Percentiles rank a stretch among this genome's conserved stretches.
phyloP scores from a whole-genome alignment of 192 early-diverging fungal genomes.

The Spizellomyces punctatus region DNA sequence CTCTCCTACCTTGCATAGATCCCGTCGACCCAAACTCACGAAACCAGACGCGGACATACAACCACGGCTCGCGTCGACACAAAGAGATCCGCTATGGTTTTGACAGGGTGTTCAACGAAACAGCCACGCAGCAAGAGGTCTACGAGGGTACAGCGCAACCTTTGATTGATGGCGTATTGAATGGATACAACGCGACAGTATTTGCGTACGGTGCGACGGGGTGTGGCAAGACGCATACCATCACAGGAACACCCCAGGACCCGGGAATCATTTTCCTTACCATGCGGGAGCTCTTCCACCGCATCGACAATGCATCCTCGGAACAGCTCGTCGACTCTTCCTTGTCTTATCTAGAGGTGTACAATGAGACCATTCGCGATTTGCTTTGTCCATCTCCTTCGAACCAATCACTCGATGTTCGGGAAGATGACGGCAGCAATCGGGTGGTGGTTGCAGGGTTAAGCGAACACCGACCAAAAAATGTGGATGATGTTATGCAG shows the following conservation, averaged over 20 bases:
- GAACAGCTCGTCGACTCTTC: constrained; percentile 32
- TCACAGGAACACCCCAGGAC: constrained; percentile 63
- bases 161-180: constrained; percentile 69
- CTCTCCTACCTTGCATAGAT: constrained; percentile 17
- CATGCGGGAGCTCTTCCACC: constrained; percentile 52
- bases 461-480: constrained; percentile 61
- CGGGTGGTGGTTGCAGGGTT: constrained; percentile 74
- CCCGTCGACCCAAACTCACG: constrained; percentile 14
- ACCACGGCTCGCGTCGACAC: constrained; percentile 28
- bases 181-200: constrained; percentile 86
- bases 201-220: constrained; percentile 84
- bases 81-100: constrained; percentile 74
- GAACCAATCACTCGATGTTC: constrained; percentile 59
- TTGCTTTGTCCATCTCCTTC: constrained; percentile 34
- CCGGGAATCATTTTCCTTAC: constrained; percentile 73
- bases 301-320: constrained; percentile 17
- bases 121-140: constrained; percentile 69
- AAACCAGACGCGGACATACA: constrained; percentile 14
- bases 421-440: constrained; percentile 68
- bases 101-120: constrained; percentile 76
- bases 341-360: constrained; percentile 62
- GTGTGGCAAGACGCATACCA: constrained; percentile 88
- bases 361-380: constrained; percentile 71
- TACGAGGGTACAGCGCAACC: constrained; percentile 69
- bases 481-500: constrained; percentile 55